phyloP scores from a whole-genome alignment of 768 basidiomycete species.

The Lactarius evosmus region DNA sequence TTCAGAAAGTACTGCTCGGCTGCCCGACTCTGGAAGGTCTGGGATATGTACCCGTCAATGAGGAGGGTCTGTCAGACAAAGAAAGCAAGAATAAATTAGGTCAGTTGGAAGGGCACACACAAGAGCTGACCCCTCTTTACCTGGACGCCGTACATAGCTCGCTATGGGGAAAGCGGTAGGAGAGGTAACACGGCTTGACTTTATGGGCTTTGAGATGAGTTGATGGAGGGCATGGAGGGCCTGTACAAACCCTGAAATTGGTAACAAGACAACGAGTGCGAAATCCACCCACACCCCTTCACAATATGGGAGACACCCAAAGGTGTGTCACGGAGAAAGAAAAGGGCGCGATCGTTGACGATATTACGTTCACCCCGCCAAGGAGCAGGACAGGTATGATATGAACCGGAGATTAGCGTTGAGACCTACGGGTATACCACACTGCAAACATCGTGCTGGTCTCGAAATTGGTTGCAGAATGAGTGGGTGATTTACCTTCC shows the following conservation, averaged over 20 bases:
- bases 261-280: neutral
- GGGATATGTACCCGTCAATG: neutral
- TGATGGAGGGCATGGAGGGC: neutral
- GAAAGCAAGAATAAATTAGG: neutral
- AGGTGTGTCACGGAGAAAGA: no score
- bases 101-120: neutral
- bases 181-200: neutral
- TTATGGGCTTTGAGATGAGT: neutral
- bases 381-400: neutral
- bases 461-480: neutral
- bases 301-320: neutral
- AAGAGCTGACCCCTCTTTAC: neutral
- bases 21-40: neutral
- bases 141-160: neutral
- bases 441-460: slow-evolving; percentile 47
- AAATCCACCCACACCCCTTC: neutral
- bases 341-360: neutral
- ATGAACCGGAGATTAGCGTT: slow-evolving; percentile 22
- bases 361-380: neutral
- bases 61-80: neutral
- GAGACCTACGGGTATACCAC: slow-evolving; percentile 59
- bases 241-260: neutral
- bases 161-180: neutral
- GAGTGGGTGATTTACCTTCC: neutral
- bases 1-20: neutral